These are phyloP conservation scores for Chlamydomonas asymmetrica DNA, from an alignment of 139 green algal genomes.

Conservation along the genomic window DNA sequence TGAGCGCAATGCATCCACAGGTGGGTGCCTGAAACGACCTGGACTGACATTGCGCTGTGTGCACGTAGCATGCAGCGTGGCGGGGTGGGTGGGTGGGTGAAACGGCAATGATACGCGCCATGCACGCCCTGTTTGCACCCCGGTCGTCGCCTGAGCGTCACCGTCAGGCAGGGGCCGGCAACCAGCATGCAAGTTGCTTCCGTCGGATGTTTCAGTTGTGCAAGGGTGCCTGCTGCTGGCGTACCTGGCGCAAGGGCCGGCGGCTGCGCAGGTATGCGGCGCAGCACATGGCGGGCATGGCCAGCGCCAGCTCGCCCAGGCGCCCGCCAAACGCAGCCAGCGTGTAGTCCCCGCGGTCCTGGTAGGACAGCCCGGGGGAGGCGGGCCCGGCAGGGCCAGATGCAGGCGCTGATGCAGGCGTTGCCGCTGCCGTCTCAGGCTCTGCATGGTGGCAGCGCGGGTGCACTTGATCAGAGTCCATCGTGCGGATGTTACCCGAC, in stretches of 20 bases:
- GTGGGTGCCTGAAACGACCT: neutral
- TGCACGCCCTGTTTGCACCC: neutral
- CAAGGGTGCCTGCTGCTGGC: slow-evolving; percentile 14
- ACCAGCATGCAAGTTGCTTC: neutral
- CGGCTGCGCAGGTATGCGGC: slow-evolving; percentile 55
- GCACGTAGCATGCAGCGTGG: too few relatives aligned
- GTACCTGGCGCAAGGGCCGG: slow-evolving; percentile 60
- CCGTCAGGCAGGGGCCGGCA: neutral
- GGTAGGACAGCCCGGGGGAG: slow-evolving; percentile 6
- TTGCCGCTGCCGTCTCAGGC: slow-evolving; percentile 1
- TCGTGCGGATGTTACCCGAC: too few relatives aligned
- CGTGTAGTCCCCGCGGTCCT: slow-evolving; percentile 21
- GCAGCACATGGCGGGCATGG: slow-evolving; percentile 79
- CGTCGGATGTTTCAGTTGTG: too few relatives aligned
- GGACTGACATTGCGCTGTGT: neutral
- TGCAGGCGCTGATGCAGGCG: neutral
- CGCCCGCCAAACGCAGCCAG: slow-evolving; percentile 52
- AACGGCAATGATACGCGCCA: too few relatives aligned
- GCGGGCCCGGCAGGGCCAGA: neutral
- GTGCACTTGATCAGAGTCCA: neutral
- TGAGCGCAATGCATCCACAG: neutral
- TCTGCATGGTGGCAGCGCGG: neutral
- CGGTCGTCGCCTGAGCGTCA: neutral
- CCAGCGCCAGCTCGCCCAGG: slow-evolving; percentile 60
- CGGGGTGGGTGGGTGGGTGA: too few relatives aligned